Evolutionary conservation across 1,139 yeast genomes (phyloP).

Genomic region (Suhomyces wounanorum): DNA sequence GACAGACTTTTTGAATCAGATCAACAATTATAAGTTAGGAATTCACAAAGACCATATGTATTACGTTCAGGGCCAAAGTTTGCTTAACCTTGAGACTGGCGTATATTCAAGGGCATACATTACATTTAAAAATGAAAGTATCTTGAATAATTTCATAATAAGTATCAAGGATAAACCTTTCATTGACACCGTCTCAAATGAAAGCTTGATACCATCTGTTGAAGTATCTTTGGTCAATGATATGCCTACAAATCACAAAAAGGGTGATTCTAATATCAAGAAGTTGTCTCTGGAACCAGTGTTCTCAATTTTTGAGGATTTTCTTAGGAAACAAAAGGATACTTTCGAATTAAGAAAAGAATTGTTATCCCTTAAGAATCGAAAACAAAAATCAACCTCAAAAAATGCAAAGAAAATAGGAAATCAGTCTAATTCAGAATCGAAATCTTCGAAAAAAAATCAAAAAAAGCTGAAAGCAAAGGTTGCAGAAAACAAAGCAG

Average conservation of each 20-base stretch:
- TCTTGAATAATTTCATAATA: slow-evolving; percentile 18
- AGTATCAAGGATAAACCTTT: slow-evolving; percentile 26
- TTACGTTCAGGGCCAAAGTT: slow-evolving; percentile 34
- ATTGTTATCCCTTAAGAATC: not conserved
- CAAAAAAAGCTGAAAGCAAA: not conserved
- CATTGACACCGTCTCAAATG: slow-evolving; percentile 22
- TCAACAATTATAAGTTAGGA: slow-evolving; percentile 4
- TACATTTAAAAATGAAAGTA: slow-evolving; percentile 20
- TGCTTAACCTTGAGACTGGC: slow-evolving; percentile 27
- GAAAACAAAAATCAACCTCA: not conserved
- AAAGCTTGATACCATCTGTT: slow-evolving; percentile 27
- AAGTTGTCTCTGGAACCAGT: slow-evolving; percentile 7
- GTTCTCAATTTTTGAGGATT: slow-evolving; percentile 17
- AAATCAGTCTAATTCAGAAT: not conserved
- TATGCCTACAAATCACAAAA: slow-evolving; percentile 20
- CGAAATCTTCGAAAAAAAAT: not conserved
- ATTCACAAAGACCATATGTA: slow-evolving; percentile 20
- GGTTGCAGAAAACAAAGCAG: not conserved
- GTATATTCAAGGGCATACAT: slow-evolving; percentile 34
- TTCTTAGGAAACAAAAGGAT: slow-evolving; percentile 14
- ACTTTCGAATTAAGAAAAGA: slow-evolving; percentile 18
- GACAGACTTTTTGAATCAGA: slow-evolving; percentile 25
- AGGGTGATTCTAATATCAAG: slow-evolving; percentile 6
- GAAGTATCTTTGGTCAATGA: slow-evolving; percentile 27
- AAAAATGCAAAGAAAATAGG: not conserved